Percentiles rank a stretch among this genome's conserved stretches.
These are phyloP conservation scores for Vigna radiata DNA, from an alignment of 306 rosid species.

Conservation along the genomic window DNA sequence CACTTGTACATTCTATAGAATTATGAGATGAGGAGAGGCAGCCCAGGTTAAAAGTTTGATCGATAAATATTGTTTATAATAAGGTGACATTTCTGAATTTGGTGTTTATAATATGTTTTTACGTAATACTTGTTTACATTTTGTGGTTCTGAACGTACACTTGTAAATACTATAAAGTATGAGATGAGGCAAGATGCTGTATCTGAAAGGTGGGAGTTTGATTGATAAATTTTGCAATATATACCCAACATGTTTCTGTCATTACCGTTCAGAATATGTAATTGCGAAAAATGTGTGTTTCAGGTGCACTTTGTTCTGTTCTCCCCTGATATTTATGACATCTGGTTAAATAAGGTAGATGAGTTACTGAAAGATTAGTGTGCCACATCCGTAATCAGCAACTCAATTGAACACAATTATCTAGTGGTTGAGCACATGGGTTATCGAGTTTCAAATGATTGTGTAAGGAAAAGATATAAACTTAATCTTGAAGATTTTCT, in stretches of 20 bases:
- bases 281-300: slow-evolving; percentile 21
- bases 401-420: slow-evolving; percentile 28
- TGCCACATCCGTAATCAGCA: slow-evolving; percentile 4
- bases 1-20: background rate
- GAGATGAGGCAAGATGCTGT: background rate
- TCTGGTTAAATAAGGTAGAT: slow-evolving; percentile 68
- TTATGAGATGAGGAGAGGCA: background rate
- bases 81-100: background rate
- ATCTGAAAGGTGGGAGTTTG: slow-evolving; percentile 9
- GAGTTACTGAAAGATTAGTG: slow-evolving; percentile 60
- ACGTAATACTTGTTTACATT: background rate
- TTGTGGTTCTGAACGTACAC: background rate
- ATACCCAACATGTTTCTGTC: background rate
- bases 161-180: background rate
- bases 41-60: background rate
- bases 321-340: slow-evolving; percentile 58
- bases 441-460: slow-evolving; percentile 26
- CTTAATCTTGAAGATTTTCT: background rate
- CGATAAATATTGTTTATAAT: background rate
- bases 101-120: slow-evolving; percentile 30
- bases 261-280: slow-evolving; percentile 24
- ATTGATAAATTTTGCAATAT: background rate
- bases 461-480: slow-evolving; percentile 1
- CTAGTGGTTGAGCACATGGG: slow-evolving; percentile 17
- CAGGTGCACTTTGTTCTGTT: slow-evolving; percentile 88